Base-by-base conservation (phyloP, 2,329 filamentous ascomycete genomes). In the Penicillium aurantiogriseum region DNA sequence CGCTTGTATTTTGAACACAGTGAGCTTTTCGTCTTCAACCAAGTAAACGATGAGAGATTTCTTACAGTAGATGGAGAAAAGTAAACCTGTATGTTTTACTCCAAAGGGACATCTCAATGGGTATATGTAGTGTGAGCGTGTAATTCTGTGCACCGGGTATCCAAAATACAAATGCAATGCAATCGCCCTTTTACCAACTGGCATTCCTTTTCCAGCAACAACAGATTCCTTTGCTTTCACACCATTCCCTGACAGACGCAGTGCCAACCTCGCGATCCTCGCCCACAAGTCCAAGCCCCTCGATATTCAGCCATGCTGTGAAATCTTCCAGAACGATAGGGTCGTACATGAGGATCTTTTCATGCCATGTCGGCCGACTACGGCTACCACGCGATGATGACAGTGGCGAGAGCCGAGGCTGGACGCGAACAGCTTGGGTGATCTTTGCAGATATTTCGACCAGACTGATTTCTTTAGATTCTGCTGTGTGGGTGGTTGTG, bases 331-430 rank as follows among this genome's bases (percentile, higher is more conserved):
- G 75, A 1, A 94, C 82, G 43, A 99, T 88, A 0, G 93, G 91
- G 67, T 97, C 92, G 71, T 95, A 97, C 71, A 97, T 85, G 6
- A 97, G 79, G 46, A 99, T 97, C 76, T 92, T 95, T 74, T 97
- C 91, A 66, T 95, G 82, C 90, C 92, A 97, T 2, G 85, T 91
- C 3, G 80, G 81, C 3, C 71, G 68, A 6, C 67, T 71, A 7
- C 72, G 69, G 56, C 81, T 70, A 9, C 71, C 74, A 2, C 74
- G 73, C 5, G 74, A 51, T 23, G 55, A 53, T 17, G 61, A 59
- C 6, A 50, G 53, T 2, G 51, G 48, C 9, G 59, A 58, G 17
- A 62, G 42, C 10, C 59, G 76, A 19, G 76, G 69, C 29, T 80
- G 75, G 7, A 71, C 69, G 38, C 75, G 79, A 36, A 87, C 73